phyloP scores from a whole-genome alignment of 148 eudicot species.

The Rhododendron williamsianum region DNA sequence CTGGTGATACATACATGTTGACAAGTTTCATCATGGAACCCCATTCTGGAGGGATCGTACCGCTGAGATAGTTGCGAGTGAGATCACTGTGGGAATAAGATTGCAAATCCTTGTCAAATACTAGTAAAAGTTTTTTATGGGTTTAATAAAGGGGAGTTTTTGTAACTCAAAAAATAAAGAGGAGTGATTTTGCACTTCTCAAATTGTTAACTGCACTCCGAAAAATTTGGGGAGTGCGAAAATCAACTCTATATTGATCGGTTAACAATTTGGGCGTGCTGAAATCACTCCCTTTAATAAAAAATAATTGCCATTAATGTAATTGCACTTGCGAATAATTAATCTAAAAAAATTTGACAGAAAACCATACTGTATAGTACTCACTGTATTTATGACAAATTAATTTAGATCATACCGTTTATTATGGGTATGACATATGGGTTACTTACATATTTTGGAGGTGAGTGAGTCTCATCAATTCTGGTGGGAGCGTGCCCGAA shows the following conservation, averaged over 20 bases:
- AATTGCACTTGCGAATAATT: too few species aligned
- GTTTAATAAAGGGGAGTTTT: not conserved
- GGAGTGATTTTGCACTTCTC: too few species aligned
- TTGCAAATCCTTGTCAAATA: not conserved
- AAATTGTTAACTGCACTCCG: too few species aligned
- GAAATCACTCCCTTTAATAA: too few species aligned
- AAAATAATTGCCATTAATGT: too few species aligned
- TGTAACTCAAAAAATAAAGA: too few species aligned
- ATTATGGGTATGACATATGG: not conserved
- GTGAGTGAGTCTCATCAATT: constrained; percentile 19
- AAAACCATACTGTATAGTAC: not conserved
- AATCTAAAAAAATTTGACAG: too few species aligned
- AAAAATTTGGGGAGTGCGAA: too few species aligned
- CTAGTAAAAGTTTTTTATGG: not conserved
- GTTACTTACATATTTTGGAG: constrained; percentile 25
- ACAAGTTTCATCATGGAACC: constrained; percentile 21
- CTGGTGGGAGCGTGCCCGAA: constrained; percentile 23
- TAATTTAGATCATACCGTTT: not conserved
- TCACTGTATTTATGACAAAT: not conserved
- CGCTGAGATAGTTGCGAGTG: constrained; percentile 31
- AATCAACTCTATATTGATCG: too few species aligned
- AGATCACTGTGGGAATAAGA: constrained; percentile 26
- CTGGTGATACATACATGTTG: constrained; percentile 16
- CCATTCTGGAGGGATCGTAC: constrained; percentile 38
- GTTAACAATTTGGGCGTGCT: too few species aligned